Conservation (phyloP, 208 protist species). For the Crithidia thermophila region DNA sequence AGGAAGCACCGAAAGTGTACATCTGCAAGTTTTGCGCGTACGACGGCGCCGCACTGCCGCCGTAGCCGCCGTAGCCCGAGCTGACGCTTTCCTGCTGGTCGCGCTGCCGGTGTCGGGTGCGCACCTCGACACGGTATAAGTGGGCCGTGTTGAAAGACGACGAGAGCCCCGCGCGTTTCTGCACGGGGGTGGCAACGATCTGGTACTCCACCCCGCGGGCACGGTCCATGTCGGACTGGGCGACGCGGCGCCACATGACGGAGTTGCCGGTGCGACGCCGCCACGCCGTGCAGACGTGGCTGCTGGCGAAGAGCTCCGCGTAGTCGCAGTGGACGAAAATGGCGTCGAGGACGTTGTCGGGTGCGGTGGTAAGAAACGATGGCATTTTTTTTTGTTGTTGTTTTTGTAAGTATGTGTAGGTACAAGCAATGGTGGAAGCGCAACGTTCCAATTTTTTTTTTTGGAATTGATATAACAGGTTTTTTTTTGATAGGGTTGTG, state of each 20-base stretch:
- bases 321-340: conserved; percentile 44
- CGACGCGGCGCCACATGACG: conserved; percentile 17
- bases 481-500: too few relatives aligned
- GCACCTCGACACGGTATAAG: conserved; percentile 17
- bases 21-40: conserved; percentile 12
- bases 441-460: background rate
- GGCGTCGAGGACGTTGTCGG: conserved; percentile 22
- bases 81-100: background rate
- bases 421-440: too few relatives aligned
- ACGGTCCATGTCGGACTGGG: conserved; percentile 17
- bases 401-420: too few relatives aligned
- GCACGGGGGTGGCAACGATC: conserved; percentile 9
- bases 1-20: conserved; percentile 8
- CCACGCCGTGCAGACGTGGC: conserved; percentile 19
- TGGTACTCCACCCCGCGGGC: conserved; percentile 23
- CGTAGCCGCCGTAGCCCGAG: background rate
- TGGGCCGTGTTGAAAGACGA: conserved; percentile 15
- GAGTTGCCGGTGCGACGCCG: conserved; percentile 12
- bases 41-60: background rate
- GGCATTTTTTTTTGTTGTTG: background rate
- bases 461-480: too few relatives aligned
- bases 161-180: conserved; percentile 9
- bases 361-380: conserved; percentile 7
- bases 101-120: conserved; percentile 6
- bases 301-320: conserved; percentile 27